These are phyloP conservation scores for Diaporthe caulivora DNA, from an alignment of 2,329 filamentous ascomycete species.

Conservation along the genomic window DNA sequence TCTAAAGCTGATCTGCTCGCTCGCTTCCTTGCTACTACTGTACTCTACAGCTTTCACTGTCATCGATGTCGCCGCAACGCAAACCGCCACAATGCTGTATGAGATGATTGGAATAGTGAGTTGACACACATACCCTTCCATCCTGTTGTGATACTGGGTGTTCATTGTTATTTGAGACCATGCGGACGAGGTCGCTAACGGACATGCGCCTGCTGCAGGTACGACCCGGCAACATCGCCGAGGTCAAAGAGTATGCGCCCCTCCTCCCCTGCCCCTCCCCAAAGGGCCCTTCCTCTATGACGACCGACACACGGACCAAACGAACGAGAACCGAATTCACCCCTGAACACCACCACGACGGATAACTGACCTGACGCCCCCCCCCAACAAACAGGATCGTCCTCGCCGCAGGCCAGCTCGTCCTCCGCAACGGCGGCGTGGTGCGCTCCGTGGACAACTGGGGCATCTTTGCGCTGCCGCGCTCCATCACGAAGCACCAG, in stretches of 20 bases:
- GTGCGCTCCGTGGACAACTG: conserved; percentile 95
- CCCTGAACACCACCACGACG: background rate
- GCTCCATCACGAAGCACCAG: conserved; percentile 83
- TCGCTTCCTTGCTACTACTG: background rate
- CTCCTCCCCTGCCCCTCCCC: conserved; percentile 43
- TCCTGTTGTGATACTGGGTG: background rate
- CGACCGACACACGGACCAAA: too few species aligned
- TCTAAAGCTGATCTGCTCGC: background rate
- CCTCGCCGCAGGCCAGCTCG: conserved; percentile 82
- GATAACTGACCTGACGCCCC: background rate
- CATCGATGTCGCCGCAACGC: conserved; percentile 35
- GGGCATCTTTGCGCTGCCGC: conserved; percentile 91
- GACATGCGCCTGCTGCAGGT: conserved; percentile 69
- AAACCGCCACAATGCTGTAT: conserved; percentile 81
- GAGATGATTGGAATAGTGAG: conserved; percentile 95
- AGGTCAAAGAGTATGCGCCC: conserved; percentile 89
- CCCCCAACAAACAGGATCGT: conserved; percentile 75
- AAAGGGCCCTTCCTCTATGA: too few species aligned
- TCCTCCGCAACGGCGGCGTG: conserved; percentile 88
- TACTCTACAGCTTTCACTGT: background rate
- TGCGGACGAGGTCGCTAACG: background rate
- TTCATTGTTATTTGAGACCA: too few species aligned
- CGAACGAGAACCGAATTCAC: background rate
- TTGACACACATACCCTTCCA: conserved; percentile 39
- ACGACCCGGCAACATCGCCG: conserved; percentile 87